phyloP scores from a whole-genome alignment of 2,329 filamentous ascomycete genomes.

The Talaromyces pinophilus region DNA sequence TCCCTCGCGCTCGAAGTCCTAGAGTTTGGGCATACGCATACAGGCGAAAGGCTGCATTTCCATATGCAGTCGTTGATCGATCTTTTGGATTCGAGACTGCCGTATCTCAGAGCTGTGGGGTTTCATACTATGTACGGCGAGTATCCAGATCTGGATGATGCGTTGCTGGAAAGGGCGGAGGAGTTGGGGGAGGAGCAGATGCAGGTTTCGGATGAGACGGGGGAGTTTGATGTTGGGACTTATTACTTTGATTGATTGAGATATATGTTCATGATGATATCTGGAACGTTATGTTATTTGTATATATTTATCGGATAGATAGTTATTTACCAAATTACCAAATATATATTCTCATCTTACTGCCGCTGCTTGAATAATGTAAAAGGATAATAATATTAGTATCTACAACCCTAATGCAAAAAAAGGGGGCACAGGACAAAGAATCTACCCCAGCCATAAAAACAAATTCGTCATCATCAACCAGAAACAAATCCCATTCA shows the following conservation, averaged over 20 bases:
- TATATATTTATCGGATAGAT: background rate
- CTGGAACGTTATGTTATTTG: background rate
- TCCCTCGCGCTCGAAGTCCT: constrained; percentile 32
- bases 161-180: constrained; percentile 28
- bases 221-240: constrained; percentile 20
- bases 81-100: constrained; percentile 29
- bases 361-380: background rate
- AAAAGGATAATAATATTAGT: constrained; percentile 20
- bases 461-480: constrained; percentile 17
- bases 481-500: constrained; percentile 9
- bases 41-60: constrained; percentile 27
- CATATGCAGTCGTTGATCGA: constrained; percentile 27
- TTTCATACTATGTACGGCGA: constrained; percentile 33
- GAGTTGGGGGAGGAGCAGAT: constrained; percentile 5
- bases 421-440: background rate
- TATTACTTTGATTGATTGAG: constrained; percentile 23
- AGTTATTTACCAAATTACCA: background rate
- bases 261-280: too few relatives aligned
- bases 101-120: constrained; percentile 32
- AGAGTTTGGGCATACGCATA: constrained; percentile 31
- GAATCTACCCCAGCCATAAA: background rate
- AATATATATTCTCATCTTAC: background rate
- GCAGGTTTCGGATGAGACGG: constrained; percentile 19
- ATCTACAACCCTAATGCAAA: constrained; percentile 21
- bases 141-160: constrained; percentile 33